Percentiles rank a stretch among this genome's conserved stretches.
Evolutionary conservation across 164 flowering plant genomes (phyloP).

Genomic region (Vitis vinifera): ASM3070453v1 NC_081819.1:19082501-19083000

Average conservation of each 20-base stretch:
- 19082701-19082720: too few species aligned
- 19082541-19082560: background rate
- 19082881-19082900: background rate
- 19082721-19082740: background rate
- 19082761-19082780: slow-evolving; percentile 6
- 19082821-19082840: background rate
- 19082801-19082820: too few species aligned
- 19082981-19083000: slow-evolving; percentile 72
- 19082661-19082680: too few species aligned
- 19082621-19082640: too few species aligned
- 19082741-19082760: slow-evolving; percentile 20
- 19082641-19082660: too few species aligned
- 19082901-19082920: slow-evolving; percentile 61
- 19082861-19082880: background rate
- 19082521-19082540: too few species aligned
- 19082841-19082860: too few species aligned
- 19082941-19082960: slow-evolving; percentile 57
- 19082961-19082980: slow-evolving; percentile 67
- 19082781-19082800: background rate
- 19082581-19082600: too few species aligned
- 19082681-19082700: too few species aligned
- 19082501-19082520: slow-evolving; percentile 58
- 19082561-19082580: too few species aligned
- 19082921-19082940: slow-evolving; percentile 84
- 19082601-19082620: too few species aligned